A percentile compares a stretch with the other conserved stretches of the same genome.
phyloP scores from a whole-genome alignment of 345 rosid genomes.

The Eucalyptus pauciflora region DNA sequence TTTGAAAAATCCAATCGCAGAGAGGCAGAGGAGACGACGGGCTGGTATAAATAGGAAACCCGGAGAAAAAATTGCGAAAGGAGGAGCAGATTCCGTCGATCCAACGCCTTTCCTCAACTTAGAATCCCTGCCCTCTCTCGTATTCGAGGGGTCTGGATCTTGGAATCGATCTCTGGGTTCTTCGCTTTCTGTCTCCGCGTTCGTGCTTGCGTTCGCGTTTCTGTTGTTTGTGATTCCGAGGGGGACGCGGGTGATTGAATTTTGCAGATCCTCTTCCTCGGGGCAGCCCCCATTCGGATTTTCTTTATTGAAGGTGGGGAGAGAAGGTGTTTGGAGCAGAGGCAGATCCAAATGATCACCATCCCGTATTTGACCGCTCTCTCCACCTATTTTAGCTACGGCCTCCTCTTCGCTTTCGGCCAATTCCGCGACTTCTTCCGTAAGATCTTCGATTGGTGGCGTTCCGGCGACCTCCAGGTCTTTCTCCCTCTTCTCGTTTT shows the following conservation, averaged over 20 bases:
- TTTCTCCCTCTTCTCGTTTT: neutral
- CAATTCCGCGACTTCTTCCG: slow-evolving; percentile 40
- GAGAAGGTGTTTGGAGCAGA: neutral
- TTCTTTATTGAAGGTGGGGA: neutral
- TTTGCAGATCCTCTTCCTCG: too few relatives aligned
- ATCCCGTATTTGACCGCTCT: slow-evolving; percentile 40
- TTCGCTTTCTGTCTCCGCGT: neutral
- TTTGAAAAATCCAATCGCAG: neutral
- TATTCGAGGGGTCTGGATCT: neutral
- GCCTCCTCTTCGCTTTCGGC: slow-evolving; percentile 34
- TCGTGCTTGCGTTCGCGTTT: neutral
- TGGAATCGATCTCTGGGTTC: neutral
- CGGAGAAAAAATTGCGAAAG: neutral
- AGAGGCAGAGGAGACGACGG: neutral
- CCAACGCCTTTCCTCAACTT: neutral
- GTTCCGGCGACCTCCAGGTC: slow-evolving; percentile 21
- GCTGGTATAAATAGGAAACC: neutral
- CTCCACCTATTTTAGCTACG: slow-evolving; percentile 37
- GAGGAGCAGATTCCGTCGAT: neutral
- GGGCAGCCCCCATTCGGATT: too few relatives aligned
- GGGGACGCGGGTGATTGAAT: neutral
- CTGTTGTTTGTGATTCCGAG: neutral
- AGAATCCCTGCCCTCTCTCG: neutral
- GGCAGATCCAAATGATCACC: slow-evolving; percentile 14
- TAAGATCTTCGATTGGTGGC: slow-evolving; percentile 27